Conservation (phyloP, 2,329 filamentous ascomycete species). For the Aureobasidium sp. region DNA sequence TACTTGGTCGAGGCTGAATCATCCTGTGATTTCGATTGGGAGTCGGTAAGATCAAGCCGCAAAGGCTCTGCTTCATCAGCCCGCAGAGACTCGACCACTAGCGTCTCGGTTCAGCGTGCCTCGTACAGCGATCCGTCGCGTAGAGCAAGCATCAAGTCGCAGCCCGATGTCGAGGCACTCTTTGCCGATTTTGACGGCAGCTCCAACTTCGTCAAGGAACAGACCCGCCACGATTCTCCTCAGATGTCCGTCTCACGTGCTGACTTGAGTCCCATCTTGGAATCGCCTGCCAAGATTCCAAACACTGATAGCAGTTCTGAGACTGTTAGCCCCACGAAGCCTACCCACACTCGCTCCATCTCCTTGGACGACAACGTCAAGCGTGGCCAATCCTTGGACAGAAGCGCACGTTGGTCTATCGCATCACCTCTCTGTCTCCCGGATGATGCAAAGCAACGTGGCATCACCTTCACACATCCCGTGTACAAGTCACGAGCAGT, state of each 20-base stretch:
- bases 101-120: not conserved
- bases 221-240: conserved; percentile 3
- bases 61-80: conserved; percentile 9
- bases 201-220: not conserved
- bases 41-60: conserved; percentile 17
- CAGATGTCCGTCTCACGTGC: not conserved
- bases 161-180: not conserved
- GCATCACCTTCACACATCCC: not conserved
- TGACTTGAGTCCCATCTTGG: conserved; percentile 2
- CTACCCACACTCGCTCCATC: not conserved
- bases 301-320: not conserved
- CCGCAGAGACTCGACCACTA: conserved; percentile 13
- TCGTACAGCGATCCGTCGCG: not conserved
- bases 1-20: conserved; percentile 54
- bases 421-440: conserved; percentile 17
- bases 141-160: conserved; percentile 3
- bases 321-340: not conserved
- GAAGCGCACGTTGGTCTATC: conserved; percentile 20
- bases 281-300: not conserved
- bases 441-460: conserved; percentile 2
- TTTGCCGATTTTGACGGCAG: conserved; percentile 12
- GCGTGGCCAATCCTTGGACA: not conserved
- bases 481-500: not conserved
- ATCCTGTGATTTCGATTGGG: conserved; percentile 53
- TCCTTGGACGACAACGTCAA: conserved; percentile 1